Conservation (phyloP, 2,329 filamentous ascomycete species). For the Ceratocystiopsis sp. region DNA sequence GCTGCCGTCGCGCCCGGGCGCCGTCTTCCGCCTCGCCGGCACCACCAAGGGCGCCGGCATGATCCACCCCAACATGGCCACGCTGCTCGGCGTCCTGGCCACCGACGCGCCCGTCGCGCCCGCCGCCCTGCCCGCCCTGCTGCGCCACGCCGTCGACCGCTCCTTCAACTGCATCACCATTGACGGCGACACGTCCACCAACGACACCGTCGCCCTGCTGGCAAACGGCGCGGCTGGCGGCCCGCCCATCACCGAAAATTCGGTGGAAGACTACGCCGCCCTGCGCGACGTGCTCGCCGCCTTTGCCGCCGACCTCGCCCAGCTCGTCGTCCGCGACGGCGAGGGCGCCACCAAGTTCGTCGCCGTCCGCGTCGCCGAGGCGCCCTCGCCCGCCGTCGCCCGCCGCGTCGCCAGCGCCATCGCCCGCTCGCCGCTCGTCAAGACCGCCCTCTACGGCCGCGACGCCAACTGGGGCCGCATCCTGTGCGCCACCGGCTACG, state of each 20-base stretch:
- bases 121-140: constrained; percentile 46
- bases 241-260: constrained; percentile 35
- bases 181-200: constrained; percentile 93
- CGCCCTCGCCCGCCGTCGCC: constrained; percentile 51
- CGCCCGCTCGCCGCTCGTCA: constrained; percentile 81
- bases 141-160: constrained; percentile 57
- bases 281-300: constrained; percentile 55
- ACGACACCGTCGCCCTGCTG: constrained; percentile 88
- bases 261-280: constrained; percentile 46
- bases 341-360: constrained; percentile 98
- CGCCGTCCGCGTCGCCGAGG: constrained; percentile 68
- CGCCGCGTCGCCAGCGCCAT: constrained; percentile 74
- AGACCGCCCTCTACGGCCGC: constrained; percentile 91
- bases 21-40: constrained; percentile 72
- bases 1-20: constrained; percentile 53
- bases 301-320: constrained; percentile 71
- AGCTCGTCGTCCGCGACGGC: constrained; percentile 87
- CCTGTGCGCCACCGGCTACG: constrained; percentile 82
- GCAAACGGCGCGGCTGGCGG: constrained; percentile 87
- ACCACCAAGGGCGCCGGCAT: constrained; percentile 98
- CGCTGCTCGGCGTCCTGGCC: constrained; percentile 75
- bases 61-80: constrained; percentile 99
- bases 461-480: constrained; percentile 99
- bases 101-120: constrained; percentile 74
- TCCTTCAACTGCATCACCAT: constrained; percentile 97